Conservation (phyloP, 805 yeast genomes). For the Metschnikowia baotianmanensis region DNA sequence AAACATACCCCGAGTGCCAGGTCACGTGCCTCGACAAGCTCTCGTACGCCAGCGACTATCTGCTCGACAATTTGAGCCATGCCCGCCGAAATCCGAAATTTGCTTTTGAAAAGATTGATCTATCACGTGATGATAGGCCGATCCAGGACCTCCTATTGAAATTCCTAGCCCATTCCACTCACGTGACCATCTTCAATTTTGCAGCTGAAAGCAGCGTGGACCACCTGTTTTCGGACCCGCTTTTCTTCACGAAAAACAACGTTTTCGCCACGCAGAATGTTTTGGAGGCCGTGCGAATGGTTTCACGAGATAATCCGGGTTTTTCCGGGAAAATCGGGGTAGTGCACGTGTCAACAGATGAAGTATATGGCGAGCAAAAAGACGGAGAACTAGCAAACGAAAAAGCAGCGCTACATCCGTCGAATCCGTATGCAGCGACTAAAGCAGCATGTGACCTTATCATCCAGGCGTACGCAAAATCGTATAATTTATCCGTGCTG, state of each 20-base stretch:
- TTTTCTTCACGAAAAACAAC: slow-evolving; percentile 43
- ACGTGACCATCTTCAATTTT: slow-evolving; percentile 42
- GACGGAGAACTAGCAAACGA: slow-evolving; percentile 29
- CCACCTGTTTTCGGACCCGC: slow-evolving; percentile 45
- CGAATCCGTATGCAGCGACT: slow-evolving; percentile 57
- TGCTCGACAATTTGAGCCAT: slow-evolving; percentile 22
- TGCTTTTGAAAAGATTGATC: slow-evolving; percentile 31
- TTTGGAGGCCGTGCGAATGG: slow-evolving; percentile 40
- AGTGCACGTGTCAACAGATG: slow-evolving; percentile 54
- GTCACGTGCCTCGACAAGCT: slow-evolving; percentile 48
- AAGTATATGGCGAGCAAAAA: slow-evolving; percentile 51
- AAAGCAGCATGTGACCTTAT: slow-evolving; percentile 55
- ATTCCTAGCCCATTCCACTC: too few relatives aligned
- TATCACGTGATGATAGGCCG: too few relatives aligned
- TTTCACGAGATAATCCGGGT: slow-evolving; percentile 2
- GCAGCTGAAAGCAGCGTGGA: slow-evolving; percentile 61
- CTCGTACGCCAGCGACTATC: slow-evolving; percentile 42
- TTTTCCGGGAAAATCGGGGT: slow-evolving; percentile 9
- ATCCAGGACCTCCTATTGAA: too few relatives aligned
- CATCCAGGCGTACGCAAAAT: slow-evolving; percentile 41
- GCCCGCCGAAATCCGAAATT: slow-evolving; percentile 21
- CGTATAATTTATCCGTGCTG: slow-evolving; percentile 41
- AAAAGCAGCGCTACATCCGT: slow-evolving; percentile 40
- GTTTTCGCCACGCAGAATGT: slow-evolving; percentile 47
- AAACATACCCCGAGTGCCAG: slow-evolving; percentile 25